Base-by-base conservation (phyloP, 768 basidiomycete genomes). In the Russula sp. region DNA sequence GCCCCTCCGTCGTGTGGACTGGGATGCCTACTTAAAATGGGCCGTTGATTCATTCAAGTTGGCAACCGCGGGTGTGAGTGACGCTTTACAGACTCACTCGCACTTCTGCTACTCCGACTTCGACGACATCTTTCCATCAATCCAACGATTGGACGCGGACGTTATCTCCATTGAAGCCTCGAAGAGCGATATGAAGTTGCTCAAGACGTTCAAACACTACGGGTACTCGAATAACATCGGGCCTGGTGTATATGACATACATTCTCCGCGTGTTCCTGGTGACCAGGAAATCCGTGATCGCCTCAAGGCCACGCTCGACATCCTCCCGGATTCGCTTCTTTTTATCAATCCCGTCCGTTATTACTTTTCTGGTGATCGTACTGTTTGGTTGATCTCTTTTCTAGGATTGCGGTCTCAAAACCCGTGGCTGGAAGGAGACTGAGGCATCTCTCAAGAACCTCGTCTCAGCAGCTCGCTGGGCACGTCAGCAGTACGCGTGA, bases 81-180 rank as follows among this genome's bases (percentile, higher is more conserved):
- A 98, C 74, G 80, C 85, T 64, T 90, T 93, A 70, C 96, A 98
- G 78, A 93, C 94, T 69, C 96, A 98, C 81, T 98, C 94, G 54
- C 97, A 99, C 83, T 96, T 96, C 84, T 96, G 93, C 81, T 95
- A 93, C 81, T 98, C 95, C 59, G 95, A 98, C 81, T 98, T 98
- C 73, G 91, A 88, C 78, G 93, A 97, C 74, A 98, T 98, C 78
- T 98, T 98, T 90, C 86, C 90, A 35, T 95, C 91, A 63, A 97
- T 98, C 73, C 88, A 95, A 76, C 86, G 88, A 66, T 88, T 99
- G 63, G 97, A 99, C 70, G 94, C 95, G 66, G 97, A 99, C 74
- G 93, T 97, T 75, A 98, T 99, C 78, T 96, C 94, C 56, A 97
- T 98, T 72, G 95, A 98, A 76, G 93, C 94, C 51, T 96, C 93